Conservation (phyloP, 1,284 basidiomycete genomes). For the Phellinidium pouzarii region DNA sequence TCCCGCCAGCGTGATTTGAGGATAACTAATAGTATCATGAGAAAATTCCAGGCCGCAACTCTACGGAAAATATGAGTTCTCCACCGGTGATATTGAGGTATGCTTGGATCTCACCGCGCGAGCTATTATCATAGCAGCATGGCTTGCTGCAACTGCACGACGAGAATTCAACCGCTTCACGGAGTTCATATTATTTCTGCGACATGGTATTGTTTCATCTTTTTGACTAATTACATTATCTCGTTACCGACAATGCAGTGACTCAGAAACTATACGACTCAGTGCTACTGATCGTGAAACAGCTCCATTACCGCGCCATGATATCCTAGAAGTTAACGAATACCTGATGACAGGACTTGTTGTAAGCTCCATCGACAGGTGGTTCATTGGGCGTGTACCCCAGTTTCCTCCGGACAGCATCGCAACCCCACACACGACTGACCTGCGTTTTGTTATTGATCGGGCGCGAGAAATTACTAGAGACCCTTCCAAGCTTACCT, state of each 20-base stretch:
- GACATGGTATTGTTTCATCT: constrained; percentile 47
- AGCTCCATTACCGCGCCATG: constrained; percentile 46
- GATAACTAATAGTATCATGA: constrained; percentile 15
- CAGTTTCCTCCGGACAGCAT: constrained; percentile 53
- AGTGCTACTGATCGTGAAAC: constrained; percentile 8
- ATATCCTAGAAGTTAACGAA: constrained; percentile 72
- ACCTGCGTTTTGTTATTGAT: constrained; percentile 38
- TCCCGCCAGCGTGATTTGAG: neutral
- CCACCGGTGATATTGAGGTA: constrained; percentile 39
- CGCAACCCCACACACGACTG: constrained; percentile 33
- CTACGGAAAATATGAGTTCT: constrained; percentile 47
- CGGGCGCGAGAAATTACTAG: constrained; percentile 41
- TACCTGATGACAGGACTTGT: constrained; percentile 68
- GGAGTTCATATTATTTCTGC: constrained; percentile 73
- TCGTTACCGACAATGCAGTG: constrained; percentile 1
- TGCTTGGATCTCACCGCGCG: constrained; percentile 47
- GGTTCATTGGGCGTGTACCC: constrained; percentile 65
- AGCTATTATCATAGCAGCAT: constrained; percentile 56
- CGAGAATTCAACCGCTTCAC: constrained; percentile 63
- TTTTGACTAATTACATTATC: constrained; percentile 12
- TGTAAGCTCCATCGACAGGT: constrained; percentile 64
- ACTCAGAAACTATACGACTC: constrained; percentile 25
- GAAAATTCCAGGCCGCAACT: constrained; percentile 35
- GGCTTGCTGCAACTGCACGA: constrained; percentile 60
- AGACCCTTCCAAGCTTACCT: constrained; percentile 30